Evolutionary conservation across 2,329 filamentous ascomycete genomes (phyloP).

Genomic region (Beauveria rudraprayagi): DNA sequence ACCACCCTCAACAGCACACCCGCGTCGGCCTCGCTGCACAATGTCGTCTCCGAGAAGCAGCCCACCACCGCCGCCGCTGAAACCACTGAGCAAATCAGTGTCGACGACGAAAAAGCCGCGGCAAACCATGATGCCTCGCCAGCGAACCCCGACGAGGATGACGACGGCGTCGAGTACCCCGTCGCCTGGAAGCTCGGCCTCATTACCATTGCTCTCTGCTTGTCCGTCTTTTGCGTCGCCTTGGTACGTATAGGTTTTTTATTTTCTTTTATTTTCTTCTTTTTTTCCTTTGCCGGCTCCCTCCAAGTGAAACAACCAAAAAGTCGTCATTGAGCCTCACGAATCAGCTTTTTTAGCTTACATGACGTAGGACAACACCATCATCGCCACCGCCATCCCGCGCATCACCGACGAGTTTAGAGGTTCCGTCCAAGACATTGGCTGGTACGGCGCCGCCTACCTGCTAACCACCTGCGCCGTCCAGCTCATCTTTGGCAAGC

Average conservation of each 20-base stretch:
- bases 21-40: not conserved
- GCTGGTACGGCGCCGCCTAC: conserved; percentile 37
- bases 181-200: conserved; percentile 9
- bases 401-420: conserved; percentile 28
- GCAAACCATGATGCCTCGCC: not conserved
- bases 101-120: not conserved
- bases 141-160: conserved; percentile 15
- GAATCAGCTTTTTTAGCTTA: not conserved
- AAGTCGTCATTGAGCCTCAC: too few species aligned
- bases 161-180: conserved; percentile 25
- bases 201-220: conserved; percentile 11
- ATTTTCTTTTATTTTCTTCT: too few species aligned
- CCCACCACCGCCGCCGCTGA: not conserved
- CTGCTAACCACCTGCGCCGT: conserved; percentile 42
- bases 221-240: conserved; percentile 12
- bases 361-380: conserved; percentile 24
- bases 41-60: not conserved
- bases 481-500: conserved; percentile 41
- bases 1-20: not conserved
- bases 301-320: too few species aligned
- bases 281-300: not conserved
- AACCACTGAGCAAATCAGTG: not conserved
- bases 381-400: conserved; percentile 31
- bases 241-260: too few species aligned
- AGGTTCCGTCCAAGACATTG: conserved; percentile 31